Conservation (phyloP, 768 basidiomycete species). For the Tephrocybe sp. region DNA sequence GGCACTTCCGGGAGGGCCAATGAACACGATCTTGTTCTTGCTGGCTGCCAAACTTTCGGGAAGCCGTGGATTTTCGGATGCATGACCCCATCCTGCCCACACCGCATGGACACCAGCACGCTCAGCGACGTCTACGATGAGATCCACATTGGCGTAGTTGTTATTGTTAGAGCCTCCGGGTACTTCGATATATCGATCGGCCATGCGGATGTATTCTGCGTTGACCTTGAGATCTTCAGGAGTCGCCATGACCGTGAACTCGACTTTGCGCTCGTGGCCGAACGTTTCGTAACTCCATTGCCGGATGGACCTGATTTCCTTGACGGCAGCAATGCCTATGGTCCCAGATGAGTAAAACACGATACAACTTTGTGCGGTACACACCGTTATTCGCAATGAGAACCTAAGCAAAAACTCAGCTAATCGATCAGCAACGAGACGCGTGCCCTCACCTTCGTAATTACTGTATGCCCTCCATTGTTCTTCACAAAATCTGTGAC, state of each 20-base stretch:
- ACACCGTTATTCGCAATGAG: constrained; percentile 98
- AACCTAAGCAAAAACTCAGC: constrained; percentile 55
- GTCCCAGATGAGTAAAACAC: constrained; percentile 7
- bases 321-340: constrained; percentile 96
- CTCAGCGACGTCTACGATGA: constrained; percentile 98
- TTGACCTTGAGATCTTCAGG: constrained; percentile 99
- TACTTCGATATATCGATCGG: constrained; percentile 98
- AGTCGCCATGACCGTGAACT: constrained; percentile 99
- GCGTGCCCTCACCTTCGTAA: constrained; percentile 77
- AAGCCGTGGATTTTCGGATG: constrained; percentile 96
- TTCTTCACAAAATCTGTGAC: constrained; percentile 90
- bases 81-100: constrained; percentile 99
- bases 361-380: constrained; percentile 50
- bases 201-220: constrained; percentile 99
- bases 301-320: constrained; percentile 97
- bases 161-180: constrained; percentile 99
- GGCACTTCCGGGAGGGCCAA: constrained; percentile 97
- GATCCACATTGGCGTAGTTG: constrained; percentile 99
- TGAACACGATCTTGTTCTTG: constrained; percentile 97
- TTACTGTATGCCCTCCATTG: constrained; percentile 96
- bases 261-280: constrained; percentile 91
- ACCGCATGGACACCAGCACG: constrained; percentile 97
- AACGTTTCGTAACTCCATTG: constrained; percentile 99
- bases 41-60: constrained; percentile 91
- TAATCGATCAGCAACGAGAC: constrained; percentile 5